These are phyloP conservation scores for Monosporascus sp. DNA, from an alignment of 2,329 filamentous ascomycete species.

Conservation along the genomic window DNA sequence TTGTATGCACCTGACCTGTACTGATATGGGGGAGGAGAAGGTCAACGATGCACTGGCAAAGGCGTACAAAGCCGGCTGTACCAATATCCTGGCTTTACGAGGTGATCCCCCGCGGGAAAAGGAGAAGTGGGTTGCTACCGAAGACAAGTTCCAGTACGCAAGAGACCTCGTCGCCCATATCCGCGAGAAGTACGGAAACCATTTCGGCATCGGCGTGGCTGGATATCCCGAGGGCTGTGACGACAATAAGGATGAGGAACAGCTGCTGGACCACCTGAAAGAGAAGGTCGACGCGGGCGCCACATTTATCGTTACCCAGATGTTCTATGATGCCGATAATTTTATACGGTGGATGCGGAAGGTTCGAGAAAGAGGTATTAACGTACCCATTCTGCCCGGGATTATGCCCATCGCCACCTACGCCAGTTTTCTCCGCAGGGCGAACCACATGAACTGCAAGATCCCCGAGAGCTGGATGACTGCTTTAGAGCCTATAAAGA, in stretches of 20 bases:
- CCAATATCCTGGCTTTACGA: constrained; percentile 89
- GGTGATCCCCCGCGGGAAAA: constrained; percentile 92
- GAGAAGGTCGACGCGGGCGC: constrained; percentile 94
- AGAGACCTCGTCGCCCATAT: constrained; percentile 80
- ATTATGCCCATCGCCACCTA: constrained; percentile 97
- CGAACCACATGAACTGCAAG: constrained; percentile 83
- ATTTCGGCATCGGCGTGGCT: constrained; percentile 97
- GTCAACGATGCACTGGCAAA: constrained; percentile 82
- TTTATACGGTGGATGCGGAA: constrained; percentile 88
- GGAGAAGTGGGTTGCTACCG: constrained; percentile 85
- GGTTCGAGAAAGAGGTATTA: constrained; percentile 80
- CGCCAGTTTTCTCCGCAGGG: constrained; percentile 82
- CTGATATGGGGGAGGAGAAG: constrained; percentile 91
- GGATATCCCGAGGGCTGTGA: constrained; percentile 95
- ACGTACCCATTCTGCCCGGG: constrained; percentile 75
- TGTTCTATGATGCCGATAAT: constrained; percentile 98
- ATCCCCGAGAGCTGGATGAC: constrained; percentile 78
- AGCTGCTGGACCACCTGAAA: constrained; percentile 86
- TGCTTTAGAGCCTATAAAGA: constrained; percentile 86
- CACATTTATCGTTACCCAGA: constrained; percentile 94
- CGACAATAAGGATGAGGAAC: constrained; percentile 81
- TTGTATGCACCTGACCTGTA: constrained; percentile 98
- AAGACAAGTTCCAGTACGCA: constrained; percentile 86
- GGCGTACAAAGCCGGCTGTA: constrained; percentile 92
- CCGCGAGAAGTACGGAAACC: constrained; percentile 69